Evolutionary conservation across 768 basidiomycete genomes (phyloP), one percentile per base, ranked within the genome.

Genomic region (Lactifluus rugatus): DNA sequence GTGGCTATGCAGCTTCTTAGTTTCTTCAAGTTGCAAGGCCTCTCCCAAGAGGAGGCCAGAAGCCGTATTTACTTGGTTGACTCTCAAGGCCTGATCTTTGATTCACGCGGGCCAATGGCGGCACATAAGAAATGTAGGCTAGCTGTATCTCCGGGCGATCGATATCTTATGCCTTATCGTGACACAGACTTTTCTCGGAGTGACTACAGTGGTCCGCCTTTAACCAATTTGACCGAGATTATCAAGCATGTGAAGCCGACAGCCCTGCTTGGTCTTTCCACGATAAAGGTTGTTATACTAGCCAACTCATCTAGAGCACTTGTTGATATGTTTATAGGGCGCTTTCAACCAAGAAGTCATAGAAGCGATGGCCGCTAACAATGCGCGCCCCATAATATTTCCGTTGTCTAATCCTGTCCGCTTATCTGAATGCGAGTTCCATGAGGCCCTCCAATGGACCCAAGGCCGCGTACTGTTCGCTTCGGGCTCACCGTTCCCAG

Each of bases 241-340:
- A 77, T 95, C 64, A 76, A 83, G 46, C 81, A 84, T 68, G 86
- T 94, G 57, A 81, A 85, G 69, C 93, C 93, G 8, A 95, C 93
- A 17, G 91, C 89, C 11, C 79, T 96, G 36, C 77, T 95, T 64
- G 93, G 93, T 23, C 81, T 95, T 28, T 92, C 89, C n/a, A 94
- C 93, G 21, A 83, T 86, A 65, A 79, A 80, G 58, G 84, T 81
- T 63, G 13, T 39, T 57, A 25, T 56, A 34, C 23, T 31, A 25
- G 16, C 21, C n/a, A 39, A 25, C 21, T 26, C 44, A 46, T 53
- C 31, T 52, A 11, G 21, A 34, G 37, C 25, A 36, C 14, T 10
- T 13, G 44, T 4, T 37, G 32, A 39, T 41, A 44, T 49, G 48
- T 26, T 28, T 50, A 1, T 57, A 81, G 81, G 84, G 83, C 32